phyloP scores from a whole-genome alignment of 2,329 filamentous ascomycete species.

The Penicillium hordei region DNA sequence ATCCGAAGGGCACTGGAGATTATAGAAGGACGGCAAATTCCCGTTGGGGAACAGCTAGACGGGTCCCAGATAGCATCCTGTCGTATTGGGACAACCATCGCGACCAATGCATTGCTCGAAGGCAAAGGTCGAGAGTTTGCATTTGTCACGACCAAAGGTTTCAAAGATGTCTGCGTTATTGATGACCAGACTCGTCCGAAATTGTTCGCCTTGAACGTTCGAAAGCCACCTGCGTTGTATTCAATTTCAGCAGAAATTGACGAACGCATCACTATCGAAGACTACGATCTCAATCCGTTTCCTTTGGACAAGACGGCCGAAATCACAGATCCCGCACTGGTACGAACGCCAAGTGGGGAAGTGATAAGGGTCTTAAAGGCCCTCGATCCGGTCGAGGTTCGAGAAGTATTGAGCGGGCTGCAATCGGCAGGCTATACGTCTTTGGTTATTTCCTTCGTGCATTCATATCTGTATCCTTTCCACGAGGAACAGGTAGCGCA shows the following conservation, averaged over 20 bases:
- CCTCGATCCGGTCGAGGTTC: not conserved
- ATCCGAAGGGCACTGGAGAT: not conserved
- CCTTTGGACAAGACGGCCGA: not conserved
- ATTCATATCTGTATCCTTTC: not conserved
- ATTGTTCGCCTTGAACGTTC: not conserved
- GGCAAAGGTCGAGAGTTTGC: not conserved
- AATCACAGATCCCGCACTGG: not conserved
- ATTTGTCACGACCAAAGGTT: not conserved
- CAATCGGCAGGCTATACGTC: not conserved
- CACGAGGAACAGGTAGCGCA: not conserved
- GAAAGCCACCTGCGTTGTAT: not conserved
- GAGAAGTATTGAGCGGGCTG: not conserved
- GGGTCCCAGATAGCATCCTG: not conserved
- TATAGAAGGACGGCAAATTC: not conserved
- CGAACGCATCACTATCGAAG: not conserved
- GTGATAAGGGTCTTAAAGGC: not conserved
- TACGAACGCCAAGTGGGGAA: not conserved
- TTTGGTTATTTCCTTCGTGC: not conserved
- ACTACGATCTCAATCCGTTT: not conserved
- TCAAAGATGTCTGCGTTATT: not conserved
- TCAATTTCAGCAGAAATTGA: not conserved
- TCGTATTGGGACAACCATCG: not conserved
- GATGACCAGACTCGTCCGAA: not conserved
- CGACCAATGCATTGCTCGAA: not conserved
- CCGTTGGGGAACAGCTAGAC: not conserved